Percentiles rank a stretch among this genome's conserved stretches.
Evolutionary conservation across 768 basidiomycete species (phyloP).

Genomic region (Serendipita sp.): DNA sequence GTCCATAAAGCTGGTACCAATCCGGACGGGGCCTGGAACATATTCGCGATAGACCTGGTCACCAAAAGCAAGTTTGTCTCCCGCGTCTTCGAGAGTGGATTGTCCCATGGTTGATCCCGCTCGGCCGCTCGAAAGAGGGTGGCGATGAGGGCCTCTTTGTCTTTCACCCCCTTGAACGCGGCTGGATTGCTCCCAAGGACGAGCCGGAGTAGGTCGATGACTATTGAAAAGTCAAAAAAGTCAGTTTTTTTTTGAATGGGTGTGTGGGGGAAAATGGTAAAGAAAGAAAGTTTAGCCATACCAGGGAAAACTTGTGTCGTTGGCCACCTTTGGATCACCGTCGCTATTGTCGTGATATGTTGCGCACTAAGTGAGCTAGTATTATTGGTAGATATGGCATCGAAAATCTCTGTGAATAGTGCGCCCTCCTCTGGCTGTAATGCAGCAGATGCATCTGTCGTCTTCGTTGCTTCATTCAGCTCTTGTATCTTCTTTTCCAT

Average conservation of each 20-base stretch:
- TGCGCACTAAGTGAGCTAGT: slow-evolving; percentile 20
- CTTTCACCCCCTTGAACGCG: slow-evolving; percentile 27
- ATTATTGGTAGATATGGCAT: slow-evolving; percentile 28
- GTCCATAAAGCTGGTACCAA: not conserved
- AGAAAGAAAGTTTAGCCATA: slow-evolving; percentile 12
- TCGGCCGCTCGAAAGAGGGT: slow-evolving; percentile 52
- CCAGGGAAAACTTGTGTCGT: slow-evolving; percentile 55
- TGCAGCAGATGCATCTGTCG: slow-evolving; percentile 54
- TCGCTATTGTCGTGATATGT: slow-evolving; percentile 47
- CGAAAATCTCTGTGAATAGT: slow-evolving; percentile 45
- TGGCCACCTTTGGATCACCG: slow-evolving; percentile 62
- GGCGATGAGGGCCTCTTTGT: slow-evolving; percentile 38
- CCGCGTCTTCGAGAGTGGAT: slow-evolving; percentile 46
- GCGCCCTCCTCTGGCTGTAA: slow-evolving; percentile 49
- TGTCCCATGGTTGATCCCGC: slow-evolving; percentile 39
- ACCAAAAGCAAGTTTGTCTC: slow-evolving; percentile 78
- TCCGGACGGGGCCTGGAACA: slow-evolving; percentile 29
- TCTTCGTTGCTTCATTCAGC: slow-evolving; percentile 48
- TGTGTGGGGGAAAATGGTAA: no score
- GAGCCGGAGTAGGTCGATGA: slow-evolving; percentile 74
- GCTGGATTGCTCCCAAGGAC: slow-evolving; percentile 48
- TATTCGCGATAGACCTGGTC: slow-evolving; percentile 65
- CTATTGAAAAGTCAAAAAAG: slow-evolving; percentile 22
- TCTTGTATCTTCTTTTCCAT: slow-evolving; percentile 68
- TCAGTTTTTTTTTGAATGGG: not conserved